Evolutionary conservation across 371 early-diverging fungal genomes (phyloP), one percentile per base, ranked within the genome.

Genomic region (Fennellomyces sp.): DNA sequence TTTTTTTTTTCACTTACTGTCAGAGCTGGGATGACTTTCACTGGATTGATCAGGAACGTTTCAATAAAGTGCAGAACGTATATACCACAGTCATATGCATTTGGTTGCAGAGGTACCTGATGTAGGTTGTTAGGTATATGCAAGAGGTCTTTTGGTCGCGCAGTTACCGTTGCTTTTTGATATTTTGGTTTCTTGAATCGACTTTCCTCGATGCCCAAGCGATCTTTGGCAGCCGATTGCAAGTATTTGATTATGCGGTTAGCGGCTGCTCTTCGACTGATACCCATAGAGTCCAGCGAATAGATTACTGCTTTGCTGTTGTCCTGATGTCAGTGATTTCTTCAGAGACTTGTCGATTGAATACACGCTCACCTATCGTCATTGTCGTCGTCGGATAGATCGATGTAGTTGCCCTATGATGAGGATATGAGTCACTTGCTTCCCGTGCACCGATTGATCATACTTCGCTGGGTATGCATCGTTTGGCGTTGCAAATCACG

Each of bases 21-120:
- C 39, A 62, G 39, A 4, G 56, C 25, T 13, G 49, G 28, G 7
- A 17, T 35, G 19, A 56, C 17, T 29, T 38, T 29, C 25, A 38
- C 51, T 6, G 56, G 56, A 7, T 62, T n/a, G 11, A 21, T 23
- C 12, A 87, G 48, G 28, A 86, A 75, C 4, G 62, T 67, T 42
- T 86, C 81, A 17, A 80, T 68, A 56, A 80, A 83, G 53, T 87
- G 77, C 5, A 86, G 60, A 12, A 89, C 42, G 58, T 79, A 87
- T 2, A 89, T 69, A 21, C 90, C 90, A 58, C 90, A 89, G 63
- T 89, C 90, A 59, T 76, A 84, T 33, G 70, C 64, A 38, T 89
- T 89, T 23, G 70, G 60, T 61, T 89, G 90, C 10, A 53, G 57
- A 5, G 87, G 88, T 1, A 76, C 68, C 74, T 75, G 12, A 27